phyloP scores from a whole-genome alignment of 2,329 filamentous ascomycete genomes.

The Apiospora pterosperma region DNA sequence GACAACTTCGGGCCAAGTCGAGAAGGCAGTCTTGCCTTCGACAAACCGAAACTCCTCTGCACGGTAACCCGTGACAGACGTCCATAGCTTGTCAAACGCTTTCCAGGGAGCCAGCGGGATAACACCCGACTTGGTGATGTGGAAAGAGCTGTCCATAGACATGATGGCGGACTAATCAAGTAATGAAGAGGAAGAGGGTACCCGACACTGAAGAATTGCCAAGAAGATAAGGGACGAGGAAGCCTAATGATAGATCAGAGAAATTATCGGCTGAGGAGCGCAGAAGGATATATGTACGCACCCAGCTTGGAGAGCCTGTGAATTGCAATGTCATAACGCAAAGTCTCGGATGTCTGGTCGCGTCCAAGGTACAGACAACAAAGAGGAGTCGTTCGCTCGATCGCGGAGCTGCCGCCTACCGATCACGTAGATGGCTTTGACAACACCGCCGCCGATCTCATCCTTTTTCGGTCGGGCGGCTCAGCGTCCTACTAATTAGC shows the following conservation, averaged over 20 bases:
- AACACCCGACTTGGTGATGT: slow-evolving; percentile 7
- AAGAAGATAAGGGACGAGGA: neutral
- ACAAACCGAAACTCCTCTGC: slow-evolving; percentile 81
- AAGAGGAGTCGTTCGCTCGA: neutral
- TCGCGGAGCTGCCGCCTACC: neutral
- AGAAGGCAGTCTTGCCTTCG: slow-evolving; percentile 78
- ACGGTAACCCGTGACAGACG: slow-evolving; percentile 71
- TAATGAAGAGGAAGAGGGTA: neutral
- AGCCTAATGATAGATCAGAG: neutral
- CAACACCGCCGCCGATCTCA: neutral
- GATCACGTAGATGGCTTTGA: neutral
- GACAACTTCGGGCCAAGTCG: slow-evolving; percentile 76
- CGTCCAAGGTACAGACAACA: neutral
- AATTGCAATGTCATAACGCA: neutral
- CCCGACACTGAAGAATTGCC: neutral
- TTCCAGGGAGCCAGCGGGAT: slow-evolving; percentile 81
- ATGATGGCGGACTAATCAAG: neutral
- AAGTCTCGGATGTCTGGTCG: neutral
- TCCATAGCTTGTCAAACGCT: slow-evolving; percentile 82
- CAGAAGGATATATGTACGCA: neutral
- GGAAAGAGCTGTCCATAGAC: neutral
- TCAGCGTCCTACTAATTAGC: neutral
- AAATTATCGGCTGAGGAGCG: neutral
- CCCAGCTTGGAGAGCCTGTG: neutral
- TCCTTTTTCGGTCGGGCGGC: neutral